Evolutionary conservation across 495 filamentous ascomycete species (phyloP).

Genomic region (Hyaloscypha variabilis): DNA sequence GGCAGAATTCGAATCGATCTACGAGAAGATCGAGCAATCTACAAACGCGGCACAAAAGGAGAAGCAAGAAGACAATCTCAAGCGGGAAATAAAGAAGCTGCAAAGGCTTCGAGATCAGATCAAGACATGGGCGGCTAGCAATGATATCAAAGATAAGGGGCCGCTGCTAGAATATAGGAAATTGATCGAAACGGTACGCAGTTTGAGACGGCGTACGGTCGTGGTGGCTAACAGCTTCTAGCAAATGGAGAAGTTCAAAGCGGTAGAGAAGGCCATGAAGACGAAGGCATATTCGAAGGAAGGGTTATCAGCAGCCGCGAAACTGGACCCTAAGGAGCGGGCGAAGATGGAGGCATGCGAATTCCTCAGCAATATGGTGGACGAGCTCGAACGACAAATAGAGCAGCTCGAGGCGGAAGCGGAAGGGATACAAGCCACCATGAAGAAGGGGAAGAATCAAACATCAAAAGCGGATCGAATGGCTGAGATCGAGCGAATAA

Average conservation of each 20-base stretch:
- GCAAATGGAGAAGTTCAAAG: conserved; percentile 99
- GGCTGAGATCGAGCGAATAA: conserved; percentile 77
- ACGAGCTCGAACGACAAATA: conserved; percentile 90
- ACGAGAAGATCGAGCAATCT: conserved; percentile 92
- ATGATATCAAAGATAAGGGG: conserved; percentile 98
- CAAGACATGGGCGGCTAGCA: conserved; percentile 96
- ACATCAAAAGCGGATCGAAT: conserved; percentile 79
- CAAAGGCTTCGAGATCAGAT: conserved; percentile 97
- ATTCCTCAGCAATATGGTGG: conserved; percentile 85
- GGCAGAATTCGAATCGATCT: conserved; percentile 86
- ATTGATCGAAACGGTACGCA: conserved; percentile 87
- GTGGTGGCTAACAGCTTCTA: conserved; percentile 40
- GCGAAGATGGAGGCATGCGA: conserved; percentile 85
- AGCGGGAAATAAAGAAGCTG: conserved; percentile 99
- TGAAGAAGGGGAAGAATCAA: conserved; percentile 94
- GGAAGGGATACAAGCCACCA: conserved; percentile 79
- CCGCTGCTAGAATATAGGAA: conserved; percentile 91
- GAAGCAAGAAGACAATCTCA: conserved; percentile 95
- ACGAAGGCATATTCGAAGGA: conserved; percentile 99
- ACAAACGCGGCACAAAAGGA: conserved; percentile 95
- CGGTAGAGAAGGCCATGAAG: conserved; percentile 99
- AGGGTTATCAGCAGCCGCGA: conserved; percentile 84
- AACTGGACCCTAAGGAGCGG: conserved; percentile 93
- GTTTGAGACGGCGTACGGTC: not conserved
- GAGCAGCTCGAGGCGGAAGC: conserved; percentile 90